Percentiles rank a stretch among this genome's conserved stretches.
Evolutionary conservation across 495 filamentous ascomycete genomes (phyloP).

Genomic region (Penicillium cosmopolitanum): DNA sequence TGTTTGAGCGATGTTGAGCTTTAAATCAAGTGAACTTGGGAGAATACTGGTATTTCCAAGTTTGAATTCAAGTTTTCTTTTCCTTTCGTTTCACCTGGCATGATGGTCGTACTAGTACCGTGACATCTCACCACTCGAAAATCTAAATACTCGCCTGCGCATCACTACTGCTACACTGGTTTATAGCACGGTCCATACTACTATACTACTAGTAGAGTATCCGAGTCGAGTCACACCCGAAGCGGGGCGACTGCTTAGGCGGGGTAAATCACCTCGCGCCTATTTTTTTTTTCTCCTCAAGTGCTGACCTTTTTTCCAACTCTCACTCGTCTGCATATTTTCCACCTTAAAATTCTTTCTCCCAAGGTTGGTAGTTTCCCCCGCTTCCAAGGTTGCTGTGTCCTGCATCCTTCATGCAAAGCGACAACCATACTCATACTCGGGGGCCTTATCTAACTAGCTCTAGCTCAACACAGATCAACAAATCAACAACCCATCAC

Average conservation of each 20-base stretch:
- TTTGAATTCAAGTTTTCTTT: too few relatives aligned
- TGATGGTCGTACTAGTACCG: too few relatives aligned
- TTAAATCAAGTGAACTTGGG: too few relatives aligned
- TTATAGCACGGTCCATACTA: too few relatives aligned
- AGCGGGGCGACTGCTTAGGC: constrained; percentile 19
- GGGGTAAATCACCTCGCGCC: constrained; percentile 18
- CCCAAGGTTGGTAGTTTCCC: too few relatives aligned
- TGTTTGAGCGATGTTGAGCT: too few relatives aligned
- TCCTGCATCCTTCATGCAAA: not conserved
- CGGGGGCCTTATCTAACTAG: not conserved
- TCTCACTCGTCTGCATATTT: constrained; percentile 12
- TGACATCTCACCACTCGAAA: too few relatives aligned
- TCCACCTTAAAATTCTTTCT: constrained; percentile 1
- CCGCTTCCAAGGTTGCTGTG: not conserved
- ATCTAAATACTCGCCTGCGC: too few relatives aligned
- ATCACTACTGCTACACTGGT: too few relatives aligned
- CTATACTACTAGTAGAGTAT: not conserved
- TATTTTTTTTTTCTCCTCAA: constrained; percentile 7
- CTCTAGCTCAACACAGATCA: not conserved
- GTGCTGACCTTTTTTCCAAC: constrained; percentile 20
- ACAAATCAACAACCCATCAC: constrained; percentile 4
- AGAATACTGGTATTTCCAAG: too few relatives aligned
- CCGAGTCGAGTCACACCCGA: not conserved
- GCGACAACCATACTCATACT: too few relatives aligned
- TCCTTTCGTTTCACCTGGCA: too few relatives aligned